These are phyloP conservation scores for Lecanicillium sp. DNA, from an alignment of 2,329 filamentous ascomycete genomes.

Conservation along the genomic window DNA sequence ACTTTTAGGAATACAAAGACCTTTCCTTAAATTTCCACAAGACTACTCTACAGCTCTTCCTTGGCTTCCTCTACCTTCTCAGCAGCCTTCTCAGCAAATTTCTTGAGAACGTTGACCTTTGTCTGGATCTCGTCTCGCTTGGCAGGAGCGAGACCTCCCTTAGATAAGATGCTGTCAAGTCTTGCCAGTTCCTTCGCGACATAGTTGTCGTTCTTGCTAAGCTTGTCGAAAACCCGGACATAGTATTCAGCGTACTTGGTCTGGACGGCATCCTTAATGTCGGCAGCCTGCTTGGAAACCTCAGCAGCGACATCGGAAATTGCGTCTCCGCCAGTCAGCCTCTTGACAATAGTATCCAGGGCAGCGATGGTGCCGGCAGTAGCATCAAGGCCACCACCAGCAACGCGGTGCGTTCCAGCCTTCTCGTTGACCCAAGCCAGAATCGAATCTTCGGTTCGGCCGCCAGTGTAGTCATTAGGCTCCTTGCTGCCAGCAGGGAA, in stretches of 20 bases:
- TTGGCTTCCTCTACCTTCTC: conserved; percentile 44
- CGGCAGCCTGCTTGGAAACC: conserved; percentile 61
- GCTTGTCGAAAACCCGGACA: conserved; percentile 80
- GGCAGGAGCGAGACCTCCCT: conserved; percentile 74
- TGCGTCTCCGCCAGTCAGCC: conserved; percentile 57
- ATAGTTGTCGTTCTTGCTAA: conserved; percentile 67
- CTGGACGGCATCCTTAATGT: conserved; percentile 52
- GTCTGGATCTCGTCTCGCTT: conserved; percentile 84
- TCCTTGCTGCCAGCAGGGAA: conserved; percentile 79
- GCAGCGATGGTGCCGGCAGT: conserved; percentile 74
- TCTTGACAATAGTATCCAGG: conserved; percentile 68
- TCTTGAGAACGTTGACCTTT: conserved; percentile 81
- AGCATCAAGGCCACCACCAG: conserved; percentile 71
- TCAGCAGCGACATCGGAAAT: conserved; percentile 60
- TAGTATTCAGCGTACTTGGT: conserved; percentile 91
- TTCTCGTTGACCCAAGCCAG: conserved; percentile 81
- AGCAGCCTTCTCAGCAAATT: conserved; percentile 57
- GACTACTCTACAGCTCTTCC: conserved; percentile 56
- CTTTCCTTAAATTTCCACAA: conserved; percentile 26
- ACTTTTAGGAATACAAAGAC: background rate
- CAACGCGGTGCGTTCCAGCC: conserved; percentile 74
- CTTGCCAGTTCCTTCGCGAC: conserved; percentile 78
- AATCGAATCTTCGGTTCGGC: conserved; percentile 67
- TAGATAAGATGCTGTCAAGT: conserved; percentile 70
- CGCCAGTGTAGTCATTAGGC: conserved; percentile 62